These are phyloP conservation scores for Phialemoniopsis sp. DNA, from an alignment of 2,329 filamentous ascomycete genomes.

Conservation along the genomic window DNA sequence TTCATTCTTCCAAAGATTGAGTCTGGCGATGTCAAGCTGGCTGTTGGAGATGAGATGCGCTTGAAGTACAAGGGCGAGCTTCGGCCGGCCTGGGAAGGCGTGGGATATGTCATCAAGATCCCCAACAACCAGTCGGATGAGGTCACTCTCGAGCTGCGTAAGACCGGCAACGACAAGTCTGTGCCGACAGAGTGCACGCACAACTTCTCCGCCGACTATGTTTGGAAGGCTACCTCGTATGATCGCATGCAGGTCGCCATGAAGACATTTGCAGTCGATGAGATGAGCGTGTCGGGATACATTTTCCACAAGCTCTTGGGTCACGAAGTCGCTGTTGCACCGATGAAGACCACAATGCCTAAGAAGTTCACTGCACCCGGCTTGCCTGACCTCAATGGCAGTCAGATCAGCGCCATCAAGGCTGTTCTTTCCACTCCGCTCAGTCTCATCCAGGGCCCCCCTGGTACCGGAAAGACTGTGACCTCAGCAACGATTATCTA, in stretches of 20 bases:
- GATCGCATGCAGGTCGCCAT: constrained; percentile 99
- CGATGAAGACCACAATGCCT: constrained; percentile 92
- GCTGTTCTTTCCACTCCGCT: constrained; percentile 90
- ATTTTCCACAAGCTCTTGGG: constrained; percentile 97
- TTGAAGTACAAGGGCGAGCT: constrained; percentile 94
- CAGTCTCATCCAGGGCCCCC: constrained; percentile 93
- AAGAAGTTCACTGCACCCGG: constrained; percentile 96
- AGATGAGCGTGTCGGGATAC: constrained; percentile 97
- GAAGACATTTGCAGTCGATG: constrained; percentile 97
- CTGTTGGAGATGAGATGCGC: constrained; percentile 97
- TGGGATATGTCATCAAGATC: constrained; percentile 98
- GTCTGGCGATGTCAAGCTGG: constrained; percentile 94
- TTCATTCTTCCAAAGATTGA: constrained; percentile 97
- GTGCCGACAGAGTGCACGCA: constrained; percentile 95
- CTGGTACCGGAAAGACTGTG: constrained; percentile 96
- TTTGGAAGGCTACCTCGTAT: constrained; percentile 99
- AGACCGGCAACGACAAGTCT: constrained; percentile 92
- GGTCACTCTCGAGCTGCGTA: constrained; percentile 89
- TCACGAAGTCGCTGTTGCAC: constrained; percentile 88
- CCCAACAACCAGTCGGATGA: constrained; percentile 99
- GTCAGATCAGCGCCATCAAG: constrained; percentile 95
- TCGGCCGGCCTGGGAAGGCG: constrained; percentile 89
- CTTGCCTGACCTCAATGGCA: constrained; percentile 89
- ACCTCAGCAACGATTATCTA: constrained; percentile 99
- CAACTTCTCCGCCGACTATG: constrained; percentile 97